Evolutionary conservation across 2,329 filamentous ascomycete species (phyloP), one percentile per base, ranked within the genome.

Genomic region (Phaeosphaeria sp.): DNA sequence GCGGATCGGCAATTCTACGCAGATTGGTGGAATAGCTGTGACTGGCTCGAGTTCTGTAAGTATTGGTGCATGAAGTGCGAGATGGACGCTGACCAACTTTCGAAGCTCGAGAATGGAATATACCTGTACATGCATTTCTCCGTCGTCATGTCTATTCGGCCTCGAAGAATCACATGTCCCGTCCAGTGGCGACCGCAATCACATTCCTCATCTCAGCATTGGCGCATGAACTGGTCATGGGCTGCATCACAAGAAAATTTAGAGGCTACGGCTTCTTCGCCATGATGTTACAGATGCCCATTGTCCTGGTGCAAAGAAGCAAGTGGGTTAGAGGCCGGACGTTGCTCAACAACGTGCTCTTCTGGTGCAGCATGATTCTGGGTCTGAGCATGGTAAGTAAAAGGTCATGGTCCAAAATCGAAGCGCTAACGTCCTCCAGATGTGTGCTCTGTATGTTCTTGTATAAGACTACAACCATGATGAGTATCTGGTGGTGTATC

Each of bases 261-360:
- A 83, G 95, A 39, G 95, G 95, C 13, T 99, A 98, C 73, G 95
- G 94, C 10, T 96, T 97, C 74, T 72, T 96, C 20, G 90, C 92
- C 61, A 95, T 97, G 88, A 98, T 99, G 95, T 80, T 96, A 61
- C 95, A 99, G 82, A 85, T 98, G 66, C 95, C 95, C 0, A 95
- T 98, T 65, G 91, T 98, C n/a, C 87, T 93, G 76, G 81, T 98
- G 27, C 95, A 98, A 81, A 86, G 91, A 61, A 93, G 90, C 4
- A 86, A 83, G 59, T 92, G 87, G 81, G 87, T 98, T 39, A 85
- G 88, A 54, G 88, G 89, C 20, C 86, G 87, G 66, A 88, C 88
- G 73, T 89, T 93, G 27, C 81, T 97, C 56, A 97, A 75, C 60
- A 76, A 97, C 72, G 82, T 85, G 1, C 89, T 91, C 60, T 97